Conservation (phyloP, 495 filamentous ascomycete genomes). For the Aspergillus hancockii region DNA sequence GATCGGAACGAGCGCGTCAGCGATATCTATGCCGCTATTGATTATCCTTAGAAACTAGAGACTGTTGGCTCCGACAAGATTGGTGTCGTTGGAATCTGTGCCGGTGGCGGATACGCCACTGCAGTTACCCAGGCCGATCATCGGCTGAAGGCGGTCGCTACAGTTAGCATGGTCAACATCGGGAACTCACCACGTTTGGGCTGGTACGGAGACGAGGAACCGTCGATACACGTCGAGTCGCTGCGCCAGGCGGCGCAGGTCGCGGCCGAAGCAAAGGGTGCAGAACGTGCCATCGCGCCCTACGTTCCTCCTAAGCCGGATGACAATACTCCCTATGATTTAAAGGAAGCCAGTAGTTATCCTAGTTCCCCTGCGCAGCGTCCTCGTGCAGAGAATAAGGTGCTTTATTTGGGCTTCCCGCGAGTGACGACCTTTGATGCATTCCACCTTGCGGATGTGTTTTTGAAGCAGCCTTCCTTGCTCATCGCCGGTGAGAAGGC, state of each 20-base stretch:
- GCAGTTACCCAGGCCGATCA: background rate
- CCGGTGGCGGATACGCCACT: background rate
- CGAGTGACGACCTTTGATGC: too few species aligned
- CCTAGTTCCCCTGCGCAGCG: too few species aligned
- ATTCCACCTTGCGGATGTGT: too few species aligned
- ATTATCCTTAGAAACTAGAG: background rate
- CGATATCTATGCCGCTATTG: background rate
- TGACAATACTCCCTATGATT: background rate
- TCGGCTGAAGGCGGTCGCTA: background rate
- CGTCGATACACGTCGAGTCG: background rate
- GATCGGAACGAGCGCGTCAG: too few species aligned
- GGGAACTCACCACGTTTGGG: background rate
- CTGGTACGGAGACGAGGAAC: background rate
- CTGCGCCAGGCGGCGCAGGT: background rate
- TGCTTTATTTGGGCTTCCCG: too few species aligned
- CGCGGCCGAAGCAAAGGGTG: background rate
- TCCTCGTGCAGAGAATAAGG: too few species aligned
- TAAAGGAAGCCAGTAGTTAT: background rate
- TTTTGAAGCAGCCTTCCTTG: too few species aligned
- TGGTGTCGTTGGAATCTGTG: background rate
- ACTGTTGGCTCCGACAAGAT: background rate
- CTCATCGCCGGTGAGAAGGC: too few species aligned
- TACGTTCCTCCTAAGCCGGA: background rate
- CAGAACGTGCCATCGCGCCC: background rate
- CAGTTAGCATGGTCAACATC: constrained; percentile 10